Evolutionary conservation across 176 grass and related monocot species (phyloP).

Genomic region (Musa troglodytarum): DNA sequence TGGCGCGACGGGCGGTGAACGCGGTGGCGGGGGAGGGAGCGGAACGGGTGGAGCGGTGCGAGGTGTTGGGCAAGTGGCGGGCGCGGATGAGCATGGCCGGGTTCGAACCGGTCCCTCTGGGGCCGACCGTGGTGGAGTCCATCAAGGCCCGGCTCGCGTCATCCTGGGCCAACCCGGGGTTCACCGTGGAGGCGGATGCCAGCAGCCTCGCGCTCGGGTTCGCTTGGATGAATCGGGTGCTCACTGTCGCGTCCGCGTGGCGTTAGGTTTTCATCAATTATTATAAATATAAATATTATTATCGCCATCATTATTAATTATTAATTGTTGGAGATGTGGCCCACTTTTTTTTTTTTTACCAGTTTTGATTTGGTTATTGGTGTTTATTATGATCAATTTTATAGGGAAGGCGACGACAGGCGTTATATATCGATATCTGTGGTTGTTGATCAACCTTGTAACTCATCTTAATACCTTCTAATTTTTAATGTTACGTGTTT

Average conservation of each 20-base stretch:
- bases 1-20: constrained; percentile 4
- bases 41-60: background rate
- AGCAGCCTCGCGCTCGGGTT: constrained; percentile 22
- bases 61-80: constrained; percentile 1
- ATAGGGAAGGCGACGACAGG: too few relatives aligned
- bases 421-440: too few relatives aligned
- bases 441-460: too few relatives aligned
- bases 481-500: too few relatives aligned
- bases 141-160: background rate
- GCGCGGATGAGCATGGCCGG: background rate
- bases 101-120: background rate
- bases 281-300: too few relatives aligned
- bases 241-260: background rate
- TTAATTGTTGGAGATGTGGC: too few relatives aligned
- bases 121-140: background rate
- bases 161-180: background rate
- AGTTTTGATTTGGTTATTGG: too few relatives aligned
- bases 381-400: too few relatives aligned
- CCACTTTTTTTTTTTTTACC: too few relatives aligned
- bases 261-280: background rate
- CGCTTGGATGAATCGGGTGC: background rate
- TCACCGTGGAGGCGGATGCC: background rate
- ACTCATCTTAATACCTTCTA: too few relatives aligned
- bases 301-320: too few relatives aligned
- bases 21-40: constrained; percentile 1